Base-by-base conservation (phyloP, 2,329 filamentous ascomycete species). In the Lachnellula suecica region DNA sequence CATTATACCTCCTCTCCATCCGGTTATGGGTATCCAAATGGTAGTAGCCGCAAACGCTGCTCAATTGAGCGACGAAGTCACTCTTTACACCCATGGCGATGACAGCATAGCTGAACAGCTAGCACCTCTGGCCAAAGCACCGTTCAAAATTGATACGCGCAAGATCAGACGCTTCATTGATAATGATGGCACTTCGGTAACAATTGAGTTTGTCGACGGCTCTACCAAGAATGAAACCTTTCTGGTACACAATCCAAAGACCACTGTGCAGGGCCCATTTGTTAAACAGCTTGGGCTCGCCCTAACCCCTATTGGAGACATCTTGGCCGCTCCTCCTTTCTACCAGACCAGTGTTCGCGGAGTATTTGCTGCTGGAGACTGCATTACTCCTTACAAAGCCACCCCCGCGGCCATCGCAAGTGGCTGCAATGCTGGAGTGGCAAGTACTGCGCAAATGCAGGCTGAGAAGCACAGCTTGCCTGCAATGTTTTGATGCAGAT, bases 291-390 rank as follows among this genome's bases (percentile, higher is more conserved):
- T 76, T 17, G 73, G 70, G 10, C 67, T 81, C 3, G 71, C 76
- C 53, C 52, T 69, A 10, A 64, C 66, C n/a, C 65, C 68, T 0
- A 62, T 61, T n/a, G 78, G 76, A 0, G 73, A 77, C 27, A 70
- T 81, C 23, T 68, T 74, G 49, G 65, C 66, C 0, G 65, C 67
- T 17, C 57, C 63, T 3, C 77, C 78, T 27, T 78, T 80, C 59
- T 70, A 74, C 29, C 69, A 74, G 61, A 80, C 79, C 2, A 77
- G 65, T 44, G 71, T 80, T 0, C 64, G 67, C 2, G 81, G 80
- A 0, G 74, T 79, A 2, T 82, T 78, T 66, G 79, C 78, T 0
- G 77, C 70, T 1, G 81, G 81, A 0, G 81, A 84, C 17, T 49
- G 42, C 20, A 27, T 29, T 46, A 27, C 63, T 31, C 27, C 27